phyloP scores from a whole-genome alignment of 78 protist species.

The Dictyostelium brefeldianum region DNA sequence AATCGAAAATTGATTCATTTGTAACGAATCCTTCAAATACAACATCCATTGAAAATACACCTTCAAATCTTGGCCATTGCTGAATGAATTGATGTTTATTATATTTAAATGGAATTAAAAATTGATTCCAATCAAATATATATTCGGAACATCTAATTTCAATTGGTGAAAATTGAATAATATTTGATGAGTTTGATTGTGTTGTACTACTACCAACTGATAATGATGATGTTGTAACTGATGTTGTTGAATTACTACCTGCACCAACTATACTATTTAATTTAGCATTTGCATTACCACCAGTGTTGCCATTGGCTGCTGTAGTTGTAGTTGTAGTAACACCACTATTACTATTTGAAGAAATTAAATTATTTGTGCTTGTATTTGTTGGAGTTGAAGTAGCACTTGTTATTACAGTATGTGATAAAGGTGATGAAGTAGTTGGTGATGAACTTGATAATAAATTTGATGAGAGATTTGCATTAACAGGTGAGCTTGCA shows the following conservation, averaged over 20 bases:
- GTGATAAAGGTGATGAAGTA: constrained; percentile 6
- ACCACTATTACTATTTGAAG: neutral
- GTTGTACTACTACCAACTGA: neutral
- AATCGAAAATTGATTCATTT: neutral
- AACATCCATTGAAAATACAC: constrained; percentile 9
- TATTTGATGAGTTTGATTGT: neutral
- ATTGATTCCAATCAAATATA: constrained; percentile 71
- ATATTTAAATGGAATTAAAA: constrained; percentile 71
- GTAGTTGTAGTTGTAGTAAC: neutral
- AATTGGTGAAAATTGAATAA: constrained; percentile 27
- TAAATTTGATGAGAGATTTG: neutral
- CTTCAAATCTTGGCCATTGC: constrained; percentile 80
- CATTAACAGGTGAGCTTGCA: constrained; percentile 11
- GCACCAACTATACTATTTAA: neutral
- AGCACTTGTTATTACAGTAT: neutral
- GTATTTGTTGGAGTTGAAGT: neutral
- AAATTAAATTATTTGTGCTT: neutral
- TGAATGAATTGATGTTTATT: constrained; percentile 79
- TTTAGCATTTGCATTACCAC: too few relatives aligned
- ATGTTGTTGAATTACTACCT: neutral
- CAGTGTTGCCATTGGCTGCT: neutral
- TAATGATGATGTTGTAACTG: neutral
- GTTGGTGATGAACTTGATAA: neutral
- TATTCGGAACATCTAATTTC: constrained; percentile 59
- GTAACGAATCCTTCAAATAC: constrained; percentile 56